Base-by-base conservation (phyloP, 352 stramenopile genomes). In the Sclerospora graminicola region DNA sequence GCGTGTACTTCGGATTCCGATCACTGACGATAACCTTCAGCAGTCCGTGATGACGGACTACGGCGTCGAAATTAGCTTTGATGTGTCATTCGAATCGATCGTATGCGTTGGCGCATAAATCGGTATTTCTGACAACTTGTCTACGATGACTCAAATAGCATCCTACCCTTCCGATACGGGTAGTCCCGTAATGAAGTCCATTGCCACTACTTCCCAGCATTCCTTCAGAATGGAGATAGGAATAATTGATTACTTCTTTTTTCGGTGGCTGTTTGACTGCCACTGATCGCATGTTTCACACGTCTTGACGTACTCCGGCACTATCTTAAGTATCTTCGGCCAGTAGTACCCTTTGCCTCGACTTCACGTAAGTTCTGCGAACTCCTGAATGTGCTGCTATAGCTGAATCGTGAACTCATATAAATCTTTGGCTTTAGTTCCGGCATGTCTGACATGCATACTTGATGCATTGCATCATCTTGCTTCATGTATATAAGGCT, bases 151-250 rank as follows among this genome's bases (percentile, higher is more conserved):
- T 7, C 8, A 35, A 6, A 35, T 35, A 35, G 13, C 30, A 35
- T 35, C 30, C 14, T 35, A 35, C 0, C 11, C 30, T 35, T 5
- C 10, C 30, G 11, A 35, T 13, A 35, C 13, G 30, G 44, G 47
- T 28, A 64, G 30, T 20, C 44, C 48, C 1, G 52, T 60, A 5
- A 68, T 51, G 14, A 62, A 63, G 27, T 61, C 54, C 30, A 57
- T 63, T 8, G 47, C 13, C 30, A 35, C 8, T 35, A 35, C 30
- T 35, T 35, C 7, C 13, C 30, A 35, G 30, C 8, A 35, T 35
- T 35, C 30, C 13, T 35, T 13, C 30, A 13, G 30, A 35, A 35
- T 35, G 30, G 11, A 6, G 2, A 35, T 35, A 35, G 13, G 2
- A 35, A 35, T 35, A 8, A 18, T 35, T 35, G 5, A 35, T 18